These are phyloP conservation scores for Exophiala dermatitidis DNA, from an alignment of 2,329 filamentous ascomycete genomes.

Conservation along the genomic window DNA sequence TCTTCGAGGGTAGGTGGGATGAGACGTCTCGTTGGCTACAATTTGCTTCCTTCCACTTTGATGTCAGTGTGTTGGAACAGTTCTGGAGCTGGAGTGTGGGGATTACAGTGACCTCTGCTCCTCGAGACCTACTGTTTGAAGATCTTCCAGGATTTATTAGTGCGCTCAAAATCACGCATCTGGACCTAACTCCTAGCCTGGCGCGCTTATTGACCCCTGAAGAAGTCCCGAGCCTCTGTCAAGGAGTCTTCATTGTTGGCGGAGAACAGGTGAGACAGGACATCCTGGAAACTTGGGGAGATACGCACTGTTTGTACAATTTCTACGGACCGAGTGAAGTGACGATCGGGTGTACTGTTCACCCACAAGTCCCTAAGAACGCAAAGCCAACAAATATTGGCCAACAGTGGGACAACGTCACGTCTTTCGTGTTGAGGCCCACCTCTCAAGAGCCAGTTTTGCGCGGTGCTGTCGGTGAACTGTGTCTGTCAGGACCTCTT, in stretches of 20 bases:
- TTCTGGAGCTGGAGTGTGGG: constrained; percentile 95
- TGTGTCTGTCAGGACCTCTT: constrained; percentile 78
- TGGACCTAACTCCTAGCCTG: constrained; percentile 83
- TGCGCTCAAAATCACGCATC: constrained; percentile 70
- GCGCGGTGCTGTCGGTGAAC: constrained; percentile 72
- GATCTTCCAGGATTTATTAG: constrained; percentile 69
- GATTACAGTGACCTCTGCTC: constrained; percentile 73
- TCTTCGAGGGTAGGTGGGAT: constrained; percentile 72
- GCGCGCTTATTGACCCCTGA: constrained; percentile 70
- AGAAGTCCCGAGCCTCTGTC: constrained; percentile 70
- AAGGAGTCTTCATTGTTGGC: constrained; percentile 86
- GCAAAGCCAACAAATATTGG: constrained; percentile 86
- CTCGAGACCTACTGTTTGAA: constrained; percentile 76
- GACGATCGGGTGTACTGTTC: constrained; percentile 89
- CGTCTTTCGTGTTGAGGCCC: constrained; percentile 67
- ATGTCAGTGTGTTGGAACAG: constrained; percentile 86
- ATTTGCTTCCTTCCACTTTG: constrained; percentile 91
- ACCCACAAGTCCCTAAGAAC: constrained; percentile 66
- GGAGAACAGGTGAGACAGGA: constrained; percentile 84
- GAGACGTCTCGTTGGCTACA: constrained; percentile 72
- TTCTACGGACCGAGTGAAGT: constrained; percentile 88
- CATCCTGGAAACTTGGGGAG: constrained; percentile 79
- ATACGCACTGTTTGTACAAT: constrained; percentile 76
- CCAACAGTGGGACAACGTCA: constrained; percentile 77
- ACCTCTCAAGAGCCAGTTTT: constrained; percentile 65